These are phyloP conservation scores for Candida germanica DNA, from an alignment of 805 yeast species.

Conservation along the genomic window DNA sequence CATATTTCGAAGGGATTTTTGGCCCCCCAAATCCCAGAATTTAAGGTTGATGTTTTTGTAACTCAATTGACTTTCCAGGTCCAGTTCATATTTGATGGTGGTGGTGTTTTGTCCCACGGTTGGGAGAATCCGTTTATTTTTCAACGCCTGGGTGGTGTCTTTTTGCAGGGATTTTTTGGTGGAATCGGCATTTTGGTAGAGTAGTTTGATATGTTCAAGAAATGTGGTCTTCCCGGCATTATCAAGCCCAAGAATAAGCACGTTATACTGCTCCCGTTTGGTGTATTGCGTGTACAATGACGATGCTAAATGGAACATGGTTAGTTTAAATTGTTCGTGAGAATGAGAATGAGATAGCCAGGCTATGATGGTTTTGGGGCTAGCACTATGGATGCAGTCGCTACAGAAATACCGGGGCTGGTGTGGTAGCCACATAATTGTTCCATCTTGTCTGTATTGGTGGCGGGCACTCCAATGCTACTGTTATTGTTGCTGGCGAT, in stretches of 20 bases:
- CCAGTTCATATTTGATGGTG: slow-evolving; percentile 30
- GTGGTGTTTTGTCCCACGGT: slow-evolving; percentile 91
- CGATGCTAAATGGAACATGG: slow-evolving; percentile 45
- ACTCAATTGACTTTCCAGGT: slow-evolving; percentile 5
- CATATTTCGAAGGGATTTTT: slow-evolving; percentile 73
- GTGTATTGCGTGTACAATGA: slow-evolving; percentile 45
- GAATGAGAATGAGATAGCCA: too few species aligned
- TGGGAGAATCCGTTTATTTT: slow-evolving; percentile 68
- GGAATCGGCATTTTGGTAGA: slow-evolving; percentile 29
- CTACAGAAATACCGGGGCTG: too few species aligned
- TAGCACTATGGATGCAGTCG: too few species aligned
- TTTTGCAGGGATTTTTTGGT: slow-evolving; percentile 10
- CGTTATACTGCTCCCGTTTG: slow-evolving; percentile 43
- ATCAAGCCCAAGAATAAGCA: slow-evolving; percentile 81
- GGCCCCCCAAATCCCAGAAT: slow-evolving; percentile 98
- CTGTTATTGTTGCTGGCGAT: too few species aligned
- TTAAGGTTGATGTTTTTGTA: slow-evolving; percentile 55
- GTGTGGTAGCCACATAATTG: too few species aligned
- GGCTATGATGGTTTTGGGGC: too few species aligned
- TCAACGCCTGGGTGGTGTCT: slow-evolving; percentile 21
- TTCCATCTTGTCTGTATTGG: too few species aligned
- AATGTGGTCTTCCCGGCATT: slow-evolving; percentile 88
- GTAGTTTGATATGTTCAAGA: slow-evolving; percentile 38
- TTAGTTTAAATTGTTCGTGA: too few species aligned
- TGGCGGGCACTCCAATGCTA: too few species aligned